Evolutionary conservation across 2,329 filamentous ascomycete genomes (phyloP), one percentile per base, ranked within the genome.

Genomic region (Aspergillus ochraceoroseus): DNA sequence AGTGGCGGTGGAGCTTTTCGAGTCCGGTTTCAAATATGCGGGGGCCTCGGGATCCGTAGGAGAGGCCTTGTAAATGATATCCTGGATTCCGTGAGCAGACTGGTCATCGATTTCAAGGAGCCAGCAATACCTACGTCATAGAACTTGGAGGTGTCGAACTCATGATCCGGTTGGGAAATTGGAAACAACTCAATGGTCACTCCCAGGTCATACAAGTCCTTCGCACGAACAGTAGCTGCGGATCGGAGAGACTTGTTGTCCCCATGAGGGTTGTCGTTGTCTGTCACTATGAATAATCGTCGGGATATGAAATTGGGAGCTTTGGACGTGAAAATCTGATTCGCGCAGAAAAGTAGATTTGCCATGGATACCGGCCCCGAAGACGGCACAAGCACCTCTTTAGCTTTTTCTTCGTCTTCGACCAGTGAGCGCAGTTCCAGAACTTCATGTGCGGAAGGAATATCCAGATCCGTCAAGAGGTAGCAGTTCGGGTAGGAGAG

Each of bases 261-360:
- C 0, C 71, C 69, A 59, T 94, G 86, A 3, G 92, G 92, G 49
- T 88, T 76, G 61, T 96, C 92, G 49, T 94, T 87, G 62, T 96
- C 88, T 0, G 92, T 96, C 41, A 98, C 87, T 48, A 98, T 80
- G 66, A 98, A 98, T n/a, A 98, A 69, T 22, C 92, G 79, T 46
- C 90, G 76, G 4, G 90, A 96, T 3, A 87, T 83, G 62, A 96
- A 96, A 58, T 95, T 96, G 12, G 92, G 82, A 0, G 92, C 89
- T 61, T 85, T 94, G 2, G 87, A 95, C 1, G 89, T 95, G 61
- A 98, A 95, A 36, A 96, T 85, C 58, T 95, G 88, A 52, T 96
- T 96, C 25, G 88, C 90, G 54, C 89, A 94, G 60, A 95, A 95
- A 1, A 98, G 73, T 2, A 98, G 76, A 55, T 89, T 94, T 7